Evolutionary conservation across 2,329 filamentous ascomycete genomes (phyloP), one percentile per base, ranked within the genome.

Genomic region (Aureobasidium sp.): DNA sequence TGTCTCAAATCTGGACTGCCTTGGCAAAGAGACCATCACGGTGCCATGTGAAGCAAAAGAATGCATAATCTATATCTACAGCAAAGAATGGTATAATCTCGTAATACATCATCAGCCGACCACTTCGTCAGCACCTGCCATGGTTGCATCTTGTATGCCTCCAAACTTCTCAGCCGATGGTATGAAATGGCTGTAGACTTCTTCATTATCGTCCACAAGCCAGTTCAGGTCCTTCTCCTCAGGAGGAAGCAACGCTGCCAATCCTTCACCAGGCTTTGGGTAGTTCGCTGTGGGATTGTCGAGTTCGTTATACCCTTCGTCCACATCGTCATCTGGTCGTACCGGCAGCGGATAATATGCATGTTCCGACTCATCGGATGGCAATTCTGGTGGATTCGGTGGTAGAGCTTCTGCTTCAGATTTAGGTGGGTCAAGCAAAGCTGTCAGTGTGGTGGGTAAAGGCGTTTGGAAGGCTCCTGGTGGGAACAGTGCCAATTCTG

Each of bases 401-500:
- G 52, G 49, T 64, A 65, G 61, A 62, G 66, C 53, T 63, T 70
- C 59, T 60, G 13, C 29, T 48, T 54, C 64, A 66, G 65, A 36
- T 63, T 67, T 49, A 79, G 81, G 68, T 42, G 29, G 57, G 13
- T 60, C 44, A 63, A 60, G 64, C 53, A 60, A 64, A 66, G 54
- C 25, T 65, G 59, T 32, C 11, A 62, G 64, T 54, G 65, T 47
- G 21, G 63, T 45, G 3, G 61, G 34, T 25, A 54, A 5, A 7
- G 61, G 25, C 11, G 52, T 57, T 5, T 39, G 55, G 66, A 63
- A 52, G 64, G 59, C 29, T 52, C 68, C 73, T 42, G 73, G 72
- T n/a, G 77, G 71, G 65, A 89, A 91, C 57, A 91, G 77, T 5
- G 86, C 83, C 6, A 91, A 75, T 59, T 85, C 81, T 3, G 88